A percentile compares a stretch with the other conserved stretches of the same genome.
phyloP scores from a whole-genome alignment of 768 basidiomycete genomes.

The Tulasnella sp. region DNA sequence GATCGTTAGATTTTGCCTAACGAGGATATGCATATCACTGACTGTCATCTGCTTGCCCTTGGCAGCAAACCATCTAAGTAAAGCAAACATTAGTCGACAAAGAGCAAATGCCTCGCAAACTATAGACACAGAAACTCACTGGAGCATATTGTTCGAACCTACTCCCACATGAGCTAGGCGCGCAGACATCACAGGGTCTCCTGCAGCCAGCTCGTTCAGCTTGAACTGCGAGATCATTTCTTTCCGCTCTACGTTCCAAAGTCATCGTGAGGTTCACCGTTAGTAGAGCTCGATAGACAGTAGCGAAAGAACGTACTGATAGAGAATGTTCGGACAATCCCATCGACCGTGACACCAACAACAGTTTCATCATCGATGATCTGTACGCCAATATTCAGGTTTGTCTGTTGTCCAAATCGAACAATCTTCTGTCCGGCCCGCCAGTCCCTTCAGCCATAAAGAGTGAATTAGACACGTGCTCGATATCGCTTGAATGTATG shows the following conservation, averaged over 20 bases:
- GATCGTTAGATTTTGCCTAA: neutral
- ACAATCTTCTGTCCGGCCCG: slow-evolving; percentile 80
- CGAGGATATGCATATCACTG: slow-evolving; percentile 22
- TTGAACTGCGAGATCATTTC: slow-evolving; percentile 93
- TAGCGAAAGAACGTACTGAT: slow-evolving; percentile 49
- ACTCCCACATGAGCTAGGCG: slow-evolving; percentile 68
- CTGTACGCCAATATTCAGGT: slow-evolving; percentile 83
- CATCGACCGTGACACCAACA: slow-evolving; percentile 87
- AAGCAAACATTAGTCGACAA: slow-evolving; percentile 15
- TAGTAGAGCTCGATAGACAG: neutral
- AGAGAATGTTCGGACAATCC: slow-evolving; percentile 81
- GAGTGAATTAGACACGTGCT: too few relatives aligned
- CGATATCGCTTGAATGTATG: too few relatives aligned
- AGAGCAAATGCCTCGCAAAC: neutral
- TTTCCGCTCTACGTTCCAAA: slow-evolving; percentile 41
- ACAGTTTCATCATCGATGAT: slow-evolving; percentile 71
- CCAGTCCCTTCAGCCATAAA: slow-evolving; percentile 51
- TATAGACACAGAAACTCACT: slow-evolving; percentile 35
- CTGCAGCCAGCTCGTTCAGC: slow-evolving; percentile 50
- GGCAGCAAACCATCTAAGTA: slow-evolving; percentile 71
- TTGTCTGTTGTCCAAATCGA: slow-evolving; percentile 86
- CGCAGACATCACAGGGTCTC: slow-evolving; percentile 53
- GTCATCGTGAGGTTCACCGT: neutral
- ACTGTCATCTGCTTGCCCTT: slow-evolving; percentile 88
- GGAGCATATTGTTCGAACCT: slow-evolving; percentile 80